Evolutionary conservation across 306 rosid genomes (phyloP).

Genomic region (Lablab purpureus): DNA sequence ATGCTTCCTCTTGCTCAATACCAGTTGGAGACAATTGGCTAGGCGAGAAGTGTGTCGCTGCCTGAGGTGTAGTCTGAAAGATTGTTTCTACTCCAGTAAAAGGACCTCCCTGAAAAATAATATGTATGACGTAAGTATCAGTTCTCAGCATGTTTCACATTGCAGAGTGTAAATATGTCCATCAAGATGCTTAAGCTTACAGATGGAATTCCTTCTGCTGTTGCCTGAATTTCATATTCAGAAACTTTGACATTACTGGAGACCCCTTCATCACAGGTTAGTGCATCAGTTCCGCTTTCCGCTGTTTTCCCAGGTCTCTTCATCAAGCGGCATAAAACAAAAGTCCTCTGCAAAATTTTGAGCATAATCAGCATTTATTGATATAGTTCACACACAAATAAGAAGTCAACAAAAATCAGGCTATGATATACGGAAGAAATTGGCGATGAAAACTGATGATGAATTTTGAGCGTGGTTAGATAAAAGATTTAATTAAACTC

Average conservation of each 20-base stretch:
- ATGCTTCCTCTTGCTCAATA: not conserved
- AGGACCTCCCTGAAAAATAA: slow-evolving; percentile 44
- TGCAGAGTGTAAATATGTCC: not conserved
- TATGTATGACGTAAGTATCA: slow-evolving; percentile 5
- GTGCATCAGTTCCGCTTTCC: slow-evolving; percentile 20
- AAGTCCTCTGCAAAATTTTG: slow-evolving; percentile 52
- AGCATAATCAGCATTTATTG: slow-evolving; percentile 12
- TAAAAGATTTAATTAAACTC: not conserved
- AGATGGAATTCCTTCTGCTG: slow-evolving; percentile 24
- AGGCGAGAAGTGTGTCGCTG: not conserved
- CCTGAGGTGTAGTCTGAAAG: not conserved
- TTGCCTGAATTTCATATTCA: slow-evolving; percentile 33
- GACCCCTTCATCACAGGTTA: slow-evolving; percentile 47
- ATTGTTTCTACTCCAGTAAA: not conserved
- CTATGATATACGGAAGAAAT: not conserved
- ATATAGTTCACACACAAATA: not conserved
- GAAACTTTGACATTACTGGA: slow-evolving; percentile 33
- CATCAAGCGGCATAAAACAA: slow-evolving; percentile 63
- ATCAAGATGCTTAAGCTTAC: slow-evolving; percentile 53
- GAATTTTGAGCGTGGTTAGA: not conserved
- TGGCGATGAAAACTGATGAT: not conserved
- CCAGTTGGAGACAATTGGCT: slow-evolving; percentile 11
- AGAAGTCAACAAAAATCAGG: not conserved
- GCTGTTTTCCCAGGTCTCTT: slow-evolving; percentile 41
- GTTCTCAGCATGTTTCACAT: slow-evolving; percentile 8